A percentile compares a stretch with the other conserved stretches of the same genome.
phyloP scores from a whole-genome alignment of 2,329 filamentous ascomycete species.

The Colletotrichum cereale region DNA sequence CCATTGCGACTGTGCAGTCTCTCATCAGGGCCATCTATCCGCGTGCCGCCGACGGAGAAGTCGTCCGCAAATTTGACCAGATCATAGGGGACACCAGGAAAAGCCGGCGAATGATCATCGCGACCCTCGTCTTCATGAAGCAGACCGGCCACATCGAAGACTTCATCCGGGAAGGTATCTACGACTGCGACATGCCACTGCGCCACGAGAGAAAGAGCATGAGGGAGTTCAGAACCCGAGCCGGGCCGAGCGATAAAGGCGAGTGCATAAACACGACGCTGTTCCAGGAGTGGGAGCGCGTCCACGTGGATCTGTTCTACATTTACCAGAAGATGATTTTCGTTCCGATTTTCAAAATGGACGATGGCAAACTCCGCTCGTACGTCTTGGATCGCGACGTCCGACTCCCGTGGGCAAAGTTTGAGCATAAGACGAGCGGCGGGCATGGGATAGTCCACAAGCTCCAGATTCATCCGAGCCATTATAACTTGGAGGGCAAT shows the following conservation, averaged over 20 bases:
- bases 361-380: background rate
- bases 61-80: background rate
- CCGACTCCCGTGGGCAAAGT: conserved; percentile 12
- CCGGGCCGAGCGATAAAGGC: background rate
- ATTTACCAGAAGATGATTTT: conserved; percentile 23
- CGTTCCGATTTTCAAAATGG: conserved; percentile 18
- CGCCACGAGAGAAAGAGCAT: conserved; percentile 5
- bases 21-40: background rate
- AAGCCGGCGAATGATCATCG: conserved; percentile 24
- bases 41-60: background rate
- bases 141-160: conserved; percentile 10
- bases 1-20: background rate
- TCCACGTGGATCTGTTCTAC: conserved; percentile 28
- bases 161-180: conserved; percentile 20
- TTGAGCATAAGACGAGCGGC: background rate
- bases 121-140: conserved; percentile 20
- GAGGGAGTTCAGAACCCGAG: conserved; percentile 10
- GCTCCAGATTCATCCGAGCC: conserved; percentile 12
- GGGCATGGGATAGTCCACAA: conserved; percentile 12
- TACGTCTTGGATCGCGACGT: conserved; percentile 9
- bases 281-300: conserved; percentile 14
- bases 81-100: background rate
- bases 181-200: conserved; percentile 12
- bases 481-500: background rate
- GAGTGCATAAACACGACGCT: background rate